Percentiles rank a stretch among this genome's conserved stretches.
Conservation (phyloP, 129 eudicot species). For the Deinandra increscens region DNA sequence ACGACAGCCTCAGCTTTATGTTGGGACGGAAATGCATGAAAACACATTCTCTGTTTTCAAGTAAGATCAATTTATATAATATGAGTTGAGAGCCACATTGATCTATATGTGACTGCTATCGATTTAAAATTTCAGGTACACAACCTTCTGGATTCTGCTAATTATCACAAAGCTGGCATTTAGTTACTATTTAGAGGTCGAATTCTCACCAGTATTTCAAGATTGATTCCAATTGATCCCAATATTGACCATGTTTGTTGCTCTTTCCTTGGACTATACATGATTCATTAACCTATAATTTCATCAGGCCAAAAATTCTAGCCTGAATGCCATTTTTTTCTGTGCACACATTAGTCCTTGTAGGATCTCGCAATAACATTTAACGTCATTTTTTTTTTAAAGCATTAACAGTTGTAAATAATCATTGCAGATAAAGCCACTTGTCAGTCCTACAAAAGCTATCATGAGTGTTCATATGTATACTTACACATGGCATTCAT, state of each 20-base stretch:
- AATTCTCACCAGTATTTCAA: conserved; percentile 21
- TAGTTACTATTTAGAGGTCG: conserved; percentile 81
- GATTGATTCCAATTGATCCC: neutral
- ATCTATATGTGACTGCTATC: neutral
- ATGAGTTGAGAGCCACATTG: conserved; percentile 2
- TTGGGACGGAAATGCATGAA: conserved; percentile 92
- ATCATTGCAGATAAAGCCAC: conserved; percentile 75
- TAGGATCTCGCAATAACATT: conserved; percentile 68
- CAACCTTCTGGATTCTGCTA: conserved; percentile 82
- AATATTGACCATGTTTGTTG: neutral
- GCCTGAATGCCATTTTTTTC: neutral
- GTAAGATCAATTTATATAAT: conserved; percentile 36
- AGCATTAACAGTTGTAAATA: conserved; percentile 3
- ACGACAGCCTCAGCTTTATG: conserved; percentile 83
- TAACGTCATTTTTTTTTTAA: conserved; percentile 38
- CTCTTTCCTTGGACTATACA: neutral
- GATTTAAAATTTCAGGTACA: conserved; percentile 54
- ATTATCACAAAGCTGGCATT: conserved; percentile 73
- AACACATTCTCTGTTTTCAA: conserved; percentile 78
- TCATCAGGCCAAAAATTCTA: neutral
- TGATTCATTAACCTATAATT: neutral
- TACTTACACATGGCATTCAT: conserved; percentile 63
- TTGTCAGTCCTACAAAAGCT: conserved; percentile 71
- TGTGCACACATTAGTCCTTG: conserved; percentile 57
- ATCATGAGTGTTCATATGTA: conserved; percentile 56